Percentiles rank a stretch among this genome's conserved stretches.
Conservation (phyloP, 2,329 filamentous ascomycete genomes). For the Chaetomium olivaceum region DNA sequence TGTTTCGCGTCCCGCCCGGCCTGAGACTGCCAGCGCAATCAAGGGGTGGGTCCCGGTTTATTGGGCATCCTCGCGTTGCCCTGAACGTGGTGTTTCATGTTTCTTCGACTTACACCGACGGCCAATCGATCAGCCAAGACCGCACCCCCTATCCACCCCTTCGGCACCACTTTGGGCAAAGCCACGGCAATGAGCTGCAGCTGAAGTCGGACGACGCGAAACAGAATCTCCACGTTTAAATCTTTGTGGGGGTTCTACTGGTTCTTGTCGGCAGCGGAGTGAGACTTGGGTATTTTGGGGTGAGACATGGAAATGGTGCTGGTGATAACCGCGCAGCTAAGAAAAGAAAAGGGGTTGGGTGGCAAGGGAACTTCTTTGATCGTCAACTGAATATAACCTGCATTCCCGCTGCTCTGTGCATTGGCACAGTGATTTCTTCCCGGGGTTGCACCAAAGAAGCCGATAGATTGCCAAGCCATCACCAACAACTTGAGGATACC, state of each 20-base stretch:
- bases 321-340: background rate
- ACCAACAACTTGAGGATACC: background rate
- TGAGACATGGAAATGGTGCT: background rate
- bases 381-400: conserved; percentile 1
- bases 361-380: too few species aligned
- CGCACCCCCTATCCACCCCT: background rate
- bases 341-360: background rate
- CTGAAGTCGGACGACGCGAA: background rate
- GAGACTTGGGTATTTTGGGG: background rate
- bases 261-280: background rate
- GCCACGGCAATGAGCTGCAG: background rate
- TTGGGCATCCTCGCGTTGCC: background rate
- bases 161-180: background rate
- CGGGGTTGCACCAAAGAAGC: background rate
- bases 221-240: background rate
- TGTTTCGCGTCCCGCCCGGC: background rate
- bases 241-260: background rate
- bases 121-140: conserved; percentile 24
- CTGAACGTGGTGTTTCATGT: conserved; percentile 15
- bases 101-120: background rate
- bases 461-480: background rate
- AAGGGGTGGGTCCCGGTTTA: background rate
- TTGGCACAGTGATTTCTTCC: background rate
- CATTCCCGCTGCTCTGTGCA: background rate
- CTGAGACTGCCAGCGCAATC: background rate